These are phyloP conservation scores for Phaffomyces thermotolerans DNA, from an alignment of 805 yeast species.

Conservation along the genomic window DNA sequence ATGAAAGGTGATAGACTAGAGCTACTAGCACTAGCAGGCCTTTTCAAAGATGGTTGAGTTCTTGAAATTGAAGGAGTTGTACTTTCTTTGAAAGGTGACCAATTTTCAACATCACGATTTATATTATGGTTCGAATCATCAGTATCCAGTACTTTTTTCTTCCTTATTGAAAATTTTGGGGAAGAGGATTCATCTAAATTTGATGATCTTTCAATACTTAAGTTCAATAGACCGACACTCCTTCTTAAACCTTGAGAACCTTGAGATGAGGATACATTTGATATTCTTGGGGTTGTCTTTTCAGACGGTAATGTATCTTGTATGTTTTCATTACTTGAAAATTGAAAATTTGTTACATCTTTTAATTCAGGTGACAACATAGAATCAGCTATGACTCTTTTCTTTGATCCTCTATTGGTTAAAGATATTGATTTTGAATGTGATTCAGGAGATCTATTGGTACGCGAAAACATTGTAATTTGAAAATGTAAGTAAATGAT, in stretches of 20 bases:
- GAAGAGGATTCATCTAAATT: constrained; percentile 13
- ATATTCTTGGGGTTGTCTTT: constrained; percentile 19
- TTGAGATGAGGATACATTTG: constrained; percentile 20
- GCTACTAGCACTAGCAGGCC: constrained; percentile 25
- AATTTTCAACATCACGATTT: constrained; percentile 22
- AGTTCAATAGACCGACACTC: constrained; percentile 45
- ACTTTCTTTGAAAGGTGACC: constrained; percentile 26
- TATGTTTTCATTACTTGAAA: constrained; percentile 6
- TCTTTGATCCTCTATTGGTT: constrained; percentile 11
- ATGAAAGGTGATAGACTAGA: constrained; percentile 22
- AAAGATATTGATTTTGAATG: neutral
- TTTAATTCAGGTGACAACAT: constrained; percentile 22
- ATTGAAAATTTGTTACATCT: constrained; percentile 10
- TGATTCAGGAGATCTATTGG: constrained; percentile 8
- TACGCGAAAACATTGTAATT: constrained; percentile 12
- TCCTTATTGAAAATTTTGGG: constrained; percentile 17
- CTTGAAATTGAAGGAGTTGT: constrained; percentile 16
- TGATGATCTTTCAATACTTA: constrained; percentile 37
- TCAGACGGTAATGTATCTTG: constrained; percentile 1
- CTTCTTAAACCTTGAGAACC: constrained; percentile 35
- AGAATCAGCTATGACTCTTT: constrained; percentile 21
- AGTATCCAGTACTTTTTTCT: constrained; percentile 15
- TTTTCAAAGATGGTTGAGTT: constrained; percentile 14
- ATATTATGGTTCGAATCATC: constrained; percentile 16
- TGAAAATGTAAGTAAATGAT: no score